Conservation (phyloP, 139 green algal species). For the Spirogloea muscicola region DNA sequence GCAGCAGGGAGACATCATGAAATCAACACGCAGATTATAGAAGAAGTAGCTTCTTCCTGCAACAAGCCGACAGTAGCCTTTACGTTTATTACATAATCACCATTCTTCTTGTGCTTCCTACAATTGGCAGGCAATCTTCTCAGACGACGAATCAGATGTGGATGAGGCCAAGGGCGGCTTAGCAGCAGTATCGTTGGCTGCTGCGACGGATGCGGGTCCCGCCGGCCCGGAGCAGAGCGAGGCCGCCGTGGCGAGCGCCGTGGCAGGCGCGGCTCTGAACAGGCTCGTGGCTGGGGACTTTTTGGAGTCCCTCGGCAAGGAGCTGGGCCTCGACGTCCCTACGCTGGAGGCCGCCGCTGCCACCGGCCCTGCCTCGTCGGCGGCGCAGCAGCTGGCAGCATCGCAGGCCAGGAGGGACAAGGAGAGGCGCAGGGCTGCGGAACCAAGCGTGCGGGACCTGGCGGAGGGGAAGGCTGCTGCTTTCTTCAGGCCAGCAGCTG, state of each 20-base stretch:
- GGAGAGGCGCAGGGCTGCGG: neutral
- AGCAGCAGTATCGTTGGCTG: neutral
- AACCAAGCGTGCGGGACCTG: neutral
- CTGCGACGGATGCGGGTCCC: neutral
- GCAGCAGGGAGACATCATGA: no score
- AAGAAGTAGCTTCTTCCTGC: no score
- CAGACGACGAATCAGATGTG: conserved; percentile 17
- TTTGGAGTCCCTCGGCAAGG: conserved; percentile 15
- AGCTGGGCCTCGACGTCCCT: conserved; percentile 39
- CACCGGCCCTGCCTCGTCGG: neutral
- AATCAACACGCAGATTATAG: no score
- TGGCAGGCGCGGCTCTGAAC: conserved; percentile 30
- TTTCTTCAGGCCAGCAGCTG: neutral
- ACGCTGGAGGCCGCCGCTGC: neutral
- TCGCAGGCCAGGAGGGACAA: conserved; percentile 4
- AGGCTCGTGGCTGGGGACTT: conserved; percentile 35
- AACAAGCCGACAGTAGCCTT: no score
- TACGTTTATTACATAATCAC: no score
- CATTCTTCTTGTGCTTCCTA: no score
- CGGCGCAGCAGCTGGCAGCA: neutral
- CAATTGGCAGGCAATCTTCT: conserved; percentile 43
- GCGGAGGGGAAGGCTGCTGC: neutral
- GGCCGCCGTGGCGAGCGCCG: neutral
- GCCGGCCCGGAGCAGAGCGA: neutral
- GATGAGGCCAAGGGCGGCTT: conserved; percentile 5